Conservation (phyloP, 768 basidiomycete genomes). For the Asterophora lycoperdoides region DNA sequence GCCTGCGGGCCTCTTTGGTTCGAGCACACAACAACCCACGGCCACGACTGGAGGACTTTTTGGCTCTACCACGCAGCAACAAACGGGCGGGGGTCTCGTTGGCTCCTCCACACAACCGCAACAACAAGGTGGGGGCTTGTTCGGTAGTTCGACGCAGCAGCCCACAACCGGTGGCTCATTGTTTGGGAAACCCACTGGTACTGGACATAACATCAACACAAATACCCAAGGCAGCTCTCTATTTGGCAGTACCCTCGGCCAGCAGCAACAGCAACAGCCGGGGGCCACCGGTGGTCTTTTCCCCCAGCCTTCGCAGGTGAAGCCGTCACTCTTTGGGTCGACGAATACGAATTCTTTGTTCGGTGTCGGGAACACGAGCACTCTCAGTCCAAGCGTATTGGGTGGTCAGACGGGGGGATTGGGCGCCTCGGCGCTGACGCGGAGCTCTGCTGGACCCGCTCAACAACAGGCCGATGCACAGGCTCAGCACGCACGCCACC, state of each 20-base stretch:
- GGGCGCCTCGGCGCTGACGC: constrained; percentile 33
- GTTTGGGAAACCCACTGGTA: constrained; percentile 22
- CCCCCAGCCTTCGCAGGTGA: constrained; percentile 27
- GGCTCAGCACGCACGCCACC: constrained; percentile 49
- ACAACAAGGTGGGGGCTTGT: constrained; percentile 25
- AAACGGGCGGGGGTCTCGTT: constrained; percentile 25
- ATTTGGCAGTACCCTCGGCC: constrained; percentile 22
- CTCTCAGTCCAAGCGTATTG: constrained; percentile 26
- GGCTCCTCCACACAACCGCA: constrained; percentile 18
- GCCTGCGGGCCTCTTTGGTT: constrained; percentile 22
- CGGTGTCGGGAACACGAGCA: constrained; percentile 22
- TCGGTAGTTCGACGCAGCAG: constrained; percentile 21
- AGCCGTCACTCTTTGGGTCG: constrained; percentile 22
- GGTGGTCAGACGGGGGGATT: constrained; percentile 26
- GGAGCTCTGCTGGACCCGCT: constrained; percentile 29
- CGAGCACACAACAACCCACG: constrained; percentile 18
- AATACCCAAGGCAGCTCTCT: constrained; percentile 25
- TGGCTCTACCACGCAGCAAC: constrained; percentile 19
- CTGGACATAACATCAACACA: constrained; percentile 21
- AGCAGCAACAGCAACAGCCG: constrained; percentile 26
- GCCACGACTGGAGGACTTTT: constrained; percentile 20
- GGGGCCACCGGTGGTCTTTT: constrained; percentile 16
- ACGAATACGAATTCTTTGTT: constrained; percentile 22
- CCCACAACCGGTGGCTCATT: constrained; percentile 10
- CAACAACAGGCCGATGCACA: constrained; percentile 58